Base-by-base conservation (phyloP, 306 rosid genomes). In the Prunus campanulata region DNA sequence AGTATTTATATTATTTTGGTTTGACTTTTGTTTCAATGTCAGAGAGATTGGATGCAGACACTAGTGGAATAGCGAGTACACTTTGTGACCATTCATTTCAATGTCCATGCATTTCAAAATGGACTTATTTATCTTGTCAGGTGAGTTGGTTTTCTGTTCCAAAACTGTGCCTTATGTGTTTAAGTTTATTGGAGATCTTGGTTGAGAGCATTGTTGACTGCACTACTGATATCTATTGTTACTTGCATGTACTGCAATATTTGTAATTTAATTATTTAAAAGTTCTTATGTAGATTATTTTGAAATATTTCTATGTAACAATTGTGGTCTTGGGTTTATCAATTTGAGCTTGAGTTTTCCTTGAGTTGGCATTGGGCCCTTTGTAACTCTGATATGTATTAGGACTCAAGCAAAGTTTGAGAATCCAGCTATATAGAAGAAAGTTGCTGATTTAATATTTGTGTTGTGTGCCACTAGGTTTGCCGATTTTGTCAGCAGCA, bases 41-140 rank as follows among this genome's bases (percentile, higher is more conserved):
- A 95, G 97, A 95, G 89, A 85, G 99, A 80, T 83, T 95, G 88
- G 99, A 95, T 77, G 7, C 77, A 16, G 88, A 75, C 83, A 85
- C 85, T 15, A 89, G 99, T 72, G 97, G 99, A 60, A 95, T 95
- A 76, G 83, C 83, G 67, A 87, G 87, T 61, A 88, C 98, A 12
- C 87, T 89, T 11, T 95, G 99, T 68, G 99, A 92, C 80, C 99
- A 92, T 86, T 92, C 97, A 5, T 92, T 95, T 83, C 92, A 87
- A 56, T 95, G 97, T 68, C 92, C 91, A 67, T 95, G 99, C 86
- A 86, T 90, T 80, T 88, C 98, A n/a, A 95, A 92, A 73, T 92
- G 99, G 99, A 89, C 93, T 22, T 80, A 90, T 72, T 81, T 95
- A 66, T 92, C 99, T 70, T 95, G 99, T 80, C 96, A 88, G 93